Base-by-base conservation (phyloP, 208 protist genomes). In the Crithidia sp. region DNA sequence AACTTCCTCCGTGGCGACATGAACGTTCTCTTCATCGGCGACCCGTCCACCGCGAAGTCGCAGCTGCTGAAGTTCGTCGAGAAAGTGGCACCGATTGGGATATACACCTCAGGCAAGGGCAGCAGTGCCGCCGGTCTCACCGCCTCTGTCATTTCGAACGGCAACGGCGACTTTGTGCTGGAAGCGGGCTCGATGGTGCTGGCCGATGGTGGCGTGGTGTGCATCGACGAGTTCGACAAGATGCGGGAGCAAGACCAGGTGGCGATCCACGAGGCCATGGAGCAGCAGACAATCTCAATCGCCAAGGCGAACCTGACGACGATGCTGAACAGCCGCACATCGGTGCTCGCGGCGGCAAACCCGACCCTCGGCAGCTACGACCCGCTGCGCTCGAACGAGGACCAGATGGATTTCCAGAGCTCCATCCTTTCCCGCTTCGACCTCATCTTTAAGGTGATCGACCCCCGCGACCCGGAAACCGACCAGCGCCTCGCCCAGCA, bases 211-310 rank as follows among this genome's bases (percentile, higher is more conserved):
- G 99, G 99, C 41, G 90, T 99, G n/a, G 97, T 99, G 5, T 99
- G 99, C 87, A 99, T 99, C 68, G 99, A 99, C 87, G 99, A 99
- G 94, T 99, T 99, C 91, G 99, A 99, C 82, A 99, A 99, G 85
- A 99, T 99, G 99, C 81, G 97, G 45, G 92, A 98, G 12, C 81
- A 98, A 76, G 99, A 99, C 71, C 91, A 98, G 58, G 98, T 99
- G 0, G 99, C 99, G 8, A 99, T 99, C 75, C 99, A 99, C 86
- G 99, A 99, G 85, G 99, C 99, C 16, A 99, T 99, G 99, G 99
- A 99, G 82, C 98, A 99, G 82, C 98, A 99, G 84, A 99, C 99
- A 37, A 99, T 99, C 69, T 99, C 98, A 8, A 99, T 99, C 78
- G 98, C 98, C 57, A 99, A 99, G 90, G 99, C 99, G 16, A 99